Evolutionary conservation across 352 stramenopile genomes (phyloP).

Genomic region (Aphanomyces cochlioides): DNA sequence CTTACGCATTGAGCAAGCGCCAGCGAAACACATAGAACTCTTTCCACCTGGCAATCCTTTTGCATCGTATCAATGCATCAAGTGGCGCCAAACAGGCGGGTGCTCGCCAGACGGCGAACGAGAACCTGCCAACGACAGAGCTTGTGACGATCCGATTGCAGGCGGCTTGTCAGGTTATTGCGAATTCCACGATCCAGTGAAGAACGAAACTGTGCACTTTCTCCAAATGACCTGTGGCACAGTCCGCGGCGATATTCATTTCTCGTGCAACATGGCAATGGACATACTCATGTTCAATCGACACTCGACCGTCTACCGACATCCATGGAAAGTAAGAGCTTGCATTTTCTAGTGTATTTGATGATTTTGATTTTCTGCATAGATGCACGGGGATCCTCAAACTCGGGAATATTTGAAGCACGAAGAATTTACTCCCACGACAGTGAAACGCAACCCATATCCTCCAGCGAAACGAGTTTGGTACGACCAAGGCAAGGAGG

Average conservation of each 20-base stretch:
- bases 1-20: background rate
- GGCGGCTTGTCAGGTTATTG: conserved; percentile 50
- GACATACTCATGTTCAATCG: conserved; percentile 34
- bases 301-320: conserved; percentile 4
- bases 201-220: conserved; percentile 37
- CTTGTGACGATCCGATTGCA: conserved; percentile 35
- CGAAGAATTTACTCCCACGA: background rate
- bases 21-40: no score
- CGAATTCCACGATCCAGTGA: conserved; percentile 39
- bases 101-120: conserved; percentile 42
- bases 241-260: conserved; percentile 35
- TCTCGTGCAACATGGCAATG: conserved; percentile 42
- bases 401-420: background rate
- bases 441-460: background rate
- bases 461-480: background rate
- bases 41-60: background rate
- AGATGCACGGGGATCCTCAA: background rate
- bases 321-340: conserved; percentile 12
- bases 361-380: background rate
- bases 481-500: conserved; percentile 1
- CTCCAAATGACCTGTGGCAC: conserved; percentile 42
- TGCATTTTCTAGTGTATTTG: background rate
- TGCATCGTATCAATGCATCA: conserved; percentile 36
- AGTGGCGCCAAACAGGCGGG: conserved; percentile 45
- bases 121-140: conserved; percentile 35